A percentile compares a stretch with the other conserved stretches of the same genome.
These are phyloP conservation scores for Capsicum pubescens DNA, from an alignment of 257 asterid species.

Conservation along the genomic window DNA sequence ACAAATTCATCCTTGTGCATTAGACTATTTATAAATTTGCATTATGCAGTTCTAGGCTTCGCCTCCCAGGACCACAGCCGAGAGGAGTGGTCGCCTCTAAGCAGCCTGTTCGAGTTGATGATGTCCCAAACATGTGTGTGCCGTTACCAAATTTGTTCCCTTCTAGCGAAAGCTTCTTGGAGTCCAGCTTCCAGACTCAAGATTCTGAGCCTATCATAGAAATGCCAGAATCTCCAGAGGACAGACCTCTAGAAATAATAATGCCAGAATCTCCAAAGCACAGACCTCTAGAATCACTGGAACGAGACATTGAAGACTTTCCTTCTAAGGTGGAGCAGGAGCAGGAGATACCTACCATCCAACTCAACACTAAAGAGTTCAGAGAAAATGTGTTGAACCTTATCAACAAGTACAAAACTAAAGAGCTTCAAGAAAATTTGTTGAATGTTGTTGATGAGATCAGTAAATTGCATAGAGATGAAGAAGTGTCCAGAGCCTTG, in stretches of 20 bases:
- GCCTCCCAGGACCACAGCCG: conserved; percentile 41
- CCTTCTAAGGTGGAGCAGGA: conserved; percentile 34
- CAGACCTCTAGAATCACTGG: conserved; percentile 34
- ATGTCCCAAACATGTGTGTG: background rate
- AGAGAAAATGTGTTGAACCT: conserved; percentile 22
- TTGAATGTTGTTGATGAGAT: conserved; percentile 6
- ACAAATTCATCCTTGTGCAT: conserved; percentile 18
- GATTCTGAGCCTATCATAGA: conserved; percentile 55
- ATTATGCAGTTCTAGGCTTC: conserved; percentile 43
- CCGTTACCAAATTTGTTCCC: background rate
- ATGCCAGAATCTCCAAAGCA: conserved; percentile 53
- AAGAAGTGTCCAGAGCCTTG: conserved; percentile 44
- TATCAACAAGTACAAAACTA: conserved; percentile 13
- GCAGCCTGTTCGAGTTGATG: conserved; percentile 30
- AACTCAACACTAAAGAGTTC: conserved; percentile 36
- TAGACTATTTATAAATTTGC: conserved; percentile 13
- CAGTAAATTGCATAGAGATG: background rate
- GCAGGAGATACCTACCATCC: conserved; percentile 45
- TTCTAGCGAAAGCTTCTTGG: background rate
- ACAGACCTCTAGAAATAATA: conserved; percentile 33
- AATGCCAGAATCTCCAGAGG: conserved; percentile 54
- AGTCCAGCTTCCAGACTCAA: background rate
- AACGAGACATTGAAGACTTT: conserved; percentile 48
- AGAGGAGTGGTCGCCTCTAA: conserved; percentile 21
- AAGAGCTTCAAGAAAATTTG: conserved; percentile 29